phyloP scores from a whole-genome alignment of 2,329 filamentous ascomycete species.

The Macrophomina tecta region DNA sequence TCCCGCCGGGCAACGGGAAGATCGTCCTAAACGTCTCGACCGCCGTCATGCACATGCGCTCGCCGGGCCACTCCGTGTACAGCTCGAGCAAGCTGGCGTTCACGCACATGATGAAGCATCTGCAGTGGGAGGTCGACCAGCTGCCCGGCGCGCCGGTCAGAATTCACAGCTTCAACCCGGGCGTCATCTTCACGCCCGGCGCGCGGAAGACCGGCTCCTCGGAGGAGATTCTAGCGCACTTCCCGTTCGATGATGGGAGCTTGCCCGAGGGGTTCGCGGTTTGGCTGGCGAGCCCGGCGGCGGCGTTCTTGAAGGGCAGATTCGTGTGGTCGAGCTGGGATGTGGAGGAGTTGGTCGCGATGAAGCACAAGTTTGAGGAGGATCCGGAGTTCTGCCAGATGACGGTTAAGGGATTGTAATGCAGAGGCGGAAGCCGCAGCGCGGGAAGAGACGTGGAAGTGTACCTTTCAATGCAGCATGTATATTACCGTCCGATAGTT shows the following conservation, averaged over 20 bases:
- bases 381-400: neutral
- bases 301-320: constrained; percentile 31
- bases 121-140: constrained; percentile 19
- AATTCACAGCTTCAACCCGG: neutral
- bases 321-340: constrained; percentile 40
- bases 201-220: neutral
- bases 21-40: constrained; percentile 22
- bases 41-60: neutral
- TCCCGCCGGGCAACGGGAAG: neutral
- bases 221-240: neutral
- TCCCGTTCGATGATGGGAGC: neutral
- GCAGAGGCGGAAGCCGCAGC: too few species aligned
- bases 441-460: too few species aligned
- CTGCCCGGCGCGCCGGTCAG: neutral
- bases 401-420: neutral
- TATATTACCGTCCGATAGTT: too few species aligned
- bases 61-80: constrained; percentile 26
- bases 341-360: constrained; percentile 36
- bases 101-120: constrained; percentile 19
- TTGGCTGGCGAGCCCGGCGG: constrained; percentile 42
- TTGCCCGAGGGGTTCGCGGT: constrained; percentile 34
- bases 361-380: constrained; percentile 1
- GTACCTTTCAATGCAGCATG: too few species aligned
- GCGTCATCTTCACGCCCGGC: neutral
- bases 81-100: constrained; percentile 24